phyloP scores from a whole-genome alignment of 192 early-diverging fungal species.

The Backusella tuberculispora region DNA sequence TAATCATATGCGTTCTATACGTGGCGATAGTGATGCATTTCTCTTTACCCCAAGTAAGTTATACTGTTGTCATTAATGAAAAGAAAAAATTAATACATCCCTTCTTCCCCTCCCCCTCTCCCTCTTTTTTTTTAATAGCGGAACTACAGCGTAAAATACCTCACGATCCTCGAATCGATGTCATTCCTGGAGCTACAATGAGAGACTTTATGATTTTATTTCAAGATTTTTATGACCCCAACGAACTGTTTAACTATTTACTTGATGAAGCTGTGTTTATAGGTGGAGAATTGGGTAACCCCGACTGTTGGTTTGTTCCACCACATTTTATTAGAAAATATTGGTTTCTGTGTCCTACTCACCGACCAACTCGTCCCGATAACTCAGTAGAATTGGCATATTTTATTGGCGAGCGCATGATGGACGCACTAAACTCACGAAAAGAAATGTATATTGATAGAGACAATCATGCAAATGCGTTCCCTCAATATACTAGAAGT shows the following conservation, averaged over 20 bases:
- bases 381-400: conserved; percentile 35
- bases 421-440: conserved; percentile 19
- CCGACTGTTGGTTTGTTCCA: conserved; percentile 40
- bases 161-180: conserved; percentile 35
- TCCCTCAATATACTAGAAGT: conserved; percentile 1
- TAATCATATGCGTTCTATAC: conserved; percentile 13
- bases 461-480: conserved; percentile 18
- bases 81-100: background rate
- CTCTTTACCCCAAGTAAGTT: conserved; percentile 36
- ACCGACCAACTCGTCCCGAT: conserved; percentile 28
- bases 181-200: conserved; percentile 30
- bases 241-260: conserved; percentile 30
- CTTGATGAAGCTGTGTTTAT: conserved; percentile 31
- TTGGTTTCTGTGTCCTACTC: conserved; percentile 36
- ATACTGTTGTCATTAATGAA: background rate
- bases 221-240: conserved; percentile 35
- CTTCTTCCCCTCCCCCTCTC: background rate
- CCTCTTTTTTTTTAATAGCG: conserved; percentile 11
- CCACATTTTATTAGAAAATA: conserved; percentile 34
- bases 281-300: conserved; percentile 33
- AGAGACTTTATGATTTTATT: conserved; percentile 37
- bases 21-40: background rate
- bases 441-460: conserved; percentile 36
- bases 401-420: conserved; percentile 18
- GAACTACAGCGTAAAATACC: conserved; percentile 32